Evolutionary conservation across 495 filamentous ascomycete genomes (phyloP), one percentile per base, ranked within the genome.

Genomic region (Rostrohypoxylon terebratum): DNA sequence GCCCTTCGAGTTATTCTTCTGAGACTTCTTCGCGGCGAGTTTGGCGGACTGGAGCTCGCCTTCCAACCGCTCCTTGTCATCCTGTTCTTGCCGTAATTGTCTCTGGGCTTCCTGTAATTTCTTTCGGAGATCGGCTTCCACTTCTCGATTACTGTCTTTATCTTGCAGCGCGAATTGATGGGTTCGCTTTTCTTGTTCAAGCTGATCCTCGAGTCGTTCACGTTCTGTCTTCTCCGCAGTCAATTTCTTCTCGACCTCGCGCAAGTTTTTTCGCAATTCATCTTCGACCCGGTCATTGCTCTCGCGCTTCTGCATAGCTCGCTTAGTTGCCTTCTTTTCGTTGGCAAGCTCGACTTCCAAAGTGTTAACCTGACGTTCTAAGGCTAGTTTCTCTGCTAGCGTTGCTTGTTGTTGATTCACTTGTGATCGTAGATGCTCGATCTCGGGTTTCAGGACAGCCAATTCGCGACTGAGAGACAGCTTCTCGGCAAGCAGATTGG

Each of bases 291-390:
- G 66, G 40, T 71, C 74, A 38, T 79, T 78, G 42, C 71, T 77
- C 42, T 83, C 81, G 21, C 83, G 84, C 50, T 87, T 90, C 8
- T 85, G 83, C 9, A 85, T 79, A 0, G 83, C 87, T 58, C 89
- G 88, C 62, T 91, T 87, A 21, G 88, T 83, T 1, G 90, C 84
- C 25, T 89, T 86, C 76, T 90, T 94, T 76, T 94, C 91, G 53
- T 90, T 90, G 63, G 93, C 92, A 8, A 97, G 84, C 74, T 96
- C 91, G 45, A 93, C 87, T 74, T 97, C 91, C 3, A 95, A 75
- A 4, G 90, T 88, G 74, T 83, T 90, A 40, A 97, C 77, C 77
- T 93, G 90, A 28, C 91, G 87, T 73, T 94, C 89, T 13, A 97
- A 78, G 14, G 89, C 86, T 16, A 93, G 79, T 71, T 96, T 97